A percentile compares a stretch with the other conserved stretches of the same genome.
Conservation (phyloP, 495 filamentous ascomycete species). For the Podospora anserina region DNA sequence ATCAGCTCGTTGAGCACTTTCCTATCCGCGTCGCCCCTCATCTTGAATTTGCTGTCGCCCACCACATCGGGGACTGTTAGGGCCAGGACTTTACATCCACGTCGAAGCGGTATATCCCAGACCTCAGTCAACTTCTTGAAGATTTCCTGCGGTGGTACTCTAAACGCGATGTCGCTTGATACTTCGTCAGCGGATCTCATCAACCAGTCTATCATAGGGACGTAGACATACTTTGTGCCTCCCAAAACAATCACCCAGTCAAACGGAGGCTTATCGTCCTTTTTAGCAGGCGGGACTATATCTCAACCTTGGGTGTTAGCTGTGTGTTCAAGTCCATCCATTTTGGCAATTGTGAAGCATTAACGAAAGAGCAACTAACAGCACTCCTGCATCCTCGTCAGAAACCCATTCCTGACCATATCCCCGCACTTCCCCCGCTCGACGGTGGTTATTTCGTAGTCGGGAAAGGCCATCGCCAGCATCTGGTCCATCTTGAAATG, state of each 20-base stretch:
- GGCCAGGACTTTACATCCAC: constrained; percentile 53
- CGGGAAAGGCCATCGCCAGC: constrained; percentile 41
- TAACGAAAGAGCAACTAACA: constrained; percentile 30
- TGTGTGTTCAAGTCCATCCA: background rate
- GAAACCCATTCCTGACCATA: constrained; percentile 46
- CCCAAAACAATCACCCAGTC: constrained; percentile 54
- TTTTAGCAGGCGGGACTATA: constrained; percentile 3
- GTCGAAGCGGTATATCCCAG: constrained; percentile 47
- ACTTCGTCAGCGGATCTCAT: background rate
- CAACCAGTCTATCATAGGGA: background rate
- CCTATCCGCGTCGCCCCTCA: constrained; percentile 37
- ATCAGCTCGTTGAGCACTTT: constrained; percentile 53
- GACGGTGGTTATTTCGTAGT: constrained; percentile 32
- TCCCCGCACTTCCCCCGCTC: constrained; percentile 53
- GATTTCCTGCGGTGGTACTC: constrained; percentile 34
- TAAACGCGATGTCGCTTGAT: constrained; percentile 45
- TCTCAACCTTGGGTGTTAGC: background rate
- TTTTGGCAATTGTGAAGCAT: too few species aligned
- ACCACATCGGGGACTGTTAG: constrained; percentile 58
- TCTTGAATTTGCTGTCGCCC: constrained; percentile 16
- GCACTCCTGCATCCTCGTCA: constrained; percentile 42
- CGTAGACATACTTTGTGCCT: constrained; percentile 53
- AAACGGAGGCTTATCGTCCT: constrained; percentile 18
- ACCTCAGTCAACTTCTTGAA: constrained; percentile 39
- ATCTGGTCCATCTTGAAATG: constrained; percentile 36